Conservation (phyloP, 2,329 filamentous ascomycete genomes). For the Cercospora zeae-maydis region DNA sequence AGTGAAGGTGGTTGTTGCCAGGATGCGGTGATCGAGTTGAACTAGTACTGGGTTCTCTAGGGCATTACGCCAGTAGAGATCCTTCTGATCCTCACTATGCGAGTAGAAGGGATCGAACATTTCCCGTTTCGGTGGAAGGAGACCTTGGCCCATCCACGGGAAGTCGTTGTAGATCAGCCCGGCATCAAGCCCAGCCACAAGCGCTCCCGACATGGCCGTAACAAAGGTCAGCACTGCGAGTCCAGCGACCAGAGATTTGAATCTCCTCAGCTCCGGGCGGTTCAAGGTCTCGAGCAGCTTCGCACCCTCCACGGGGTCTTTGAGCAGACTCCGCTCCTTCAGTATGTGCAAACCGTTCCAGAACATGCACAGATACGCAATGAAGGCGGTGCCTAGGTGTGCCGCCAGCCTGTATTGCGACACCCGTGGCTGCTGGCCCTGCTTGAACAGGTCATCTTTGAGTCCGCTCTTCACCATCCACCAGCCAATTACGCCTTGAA, state of each 20-base stretch:
- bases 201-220: constrained; percentile 87
- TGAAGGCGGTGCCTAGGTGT: constrained; percentile 84
- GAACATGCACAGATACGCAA: constrained; percentile 93
- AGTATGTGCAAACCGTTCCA: constrained; percentile 82
- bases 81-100: constrained; percentile 69
- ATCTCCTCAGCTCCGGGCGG: constrained; percentile 64
- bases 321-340: constrained; percentile 68
- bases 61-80: constrained; percentile 96
- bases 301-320: constrained; percentile 57
- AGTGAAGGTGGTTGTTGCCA: constrained; percentile 85
- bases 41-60: constrained; percentile 95
- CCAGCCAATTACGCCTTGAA: constrained; percentile 95
- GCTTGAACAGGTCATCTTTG: constrained; percentile 91
- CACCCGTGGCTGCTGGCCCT: constrained; percentile 85
- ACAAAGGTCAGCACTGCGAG: constrained; percentile 75
- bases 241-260: constrained; percentile 68
- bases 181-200: constrained; percentile 92
- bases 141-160: constrained; percentile 83
- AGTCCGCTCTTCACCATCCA: constrained; percentile 99
- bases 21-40: constrained; percentile 89
- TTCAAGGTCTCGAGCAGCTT: constrained; percentile 58
- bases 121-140: constrained; percentile 76
- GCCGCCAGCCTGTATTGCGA: constrained; percentile 90
- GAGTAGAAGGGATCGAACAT: constrained; percentile 84
- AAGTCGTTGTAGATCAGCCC: constrained; percentile 99